Evolutionary conservation across 352 stramenopile genomes (phyloP).

Genomic region (Peronosclerospora sorghi): DNA sequence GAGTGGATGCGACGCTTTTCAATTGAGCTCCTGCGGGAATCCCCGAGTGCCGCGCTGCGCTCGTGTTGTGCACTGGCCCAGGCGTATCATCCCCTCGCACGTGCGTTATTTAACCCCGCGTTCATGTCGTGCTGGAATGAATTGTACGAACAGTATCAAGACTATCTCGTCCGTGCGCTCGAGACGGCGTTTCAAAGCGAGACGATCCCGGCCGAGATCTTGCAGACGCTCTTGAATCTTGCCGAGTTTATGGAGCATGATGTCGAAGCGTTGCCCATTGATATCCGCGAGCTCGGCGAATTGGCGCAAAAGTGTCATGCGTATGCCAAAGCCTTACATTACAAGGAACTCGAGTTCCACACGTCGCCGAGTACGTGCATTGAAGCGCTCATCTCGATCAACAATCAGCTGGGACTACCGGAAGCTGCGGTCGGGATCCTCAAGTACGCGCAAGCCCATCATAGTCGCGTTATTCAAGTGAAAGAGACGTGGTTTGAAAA

Average conservation of each 20-base stretch:
- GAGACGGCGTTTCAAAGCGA: slow-evolving; percentile 91
- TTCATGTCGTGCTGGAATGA: slow-evolving; percentile 99
- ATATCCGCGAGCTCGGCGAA: slow-evolving; percentile 92
- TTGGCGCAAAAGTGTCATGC: slow-evolving; percentile 93
- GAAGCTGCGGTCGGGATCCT: slow-evolving; percentile 96
- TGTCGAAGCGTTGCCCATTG: slow-evolving; percentile 91
- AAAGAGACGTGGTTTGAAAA: slow-evolving; percentile 97
- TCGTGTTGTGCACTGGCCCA: slow-evolving; percentile 90
- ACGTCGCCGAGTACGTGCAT: slow-evolving; percentile 89
- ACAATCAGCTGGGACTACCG: slow-evolving; percentile 94
- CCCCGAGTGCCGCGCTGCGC: slow-evolving; percentile 88
- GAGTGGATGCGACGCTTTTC: slow-evolving; percentile 97
- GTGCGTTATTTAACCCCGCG: slow-evolving; percentile 95
- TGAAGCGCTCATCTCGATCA: slow-evolving; percentile 97
- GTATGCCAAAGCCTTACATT: slow-evolving; percentile 93
- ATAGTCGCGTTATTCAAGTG: slow-evolving; percentile 77
- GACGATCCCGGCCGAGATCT: slow-evolving; percentile 91
- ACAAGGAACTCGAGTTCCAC: slow-evolving; percentile 96
- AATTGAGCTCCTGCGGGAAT: slow-evolving; percentile 95
- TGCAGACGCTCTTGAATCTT: slow-evolving; percentile 94
- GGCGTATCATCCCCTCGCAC: slow-evolving; percentile 93
- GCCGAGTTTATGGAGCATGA: slow-evolving; percentile 99
- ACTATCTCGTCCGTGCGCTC: slow-evolving; percentile 88
- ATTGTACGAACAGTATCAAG: slow-evolving; percentile 88
- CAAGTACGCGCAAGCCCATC: slow-evolving; percentile 84